Evolutionary conservation across 805 yeast genomes (phyloP).

Genomic region (Tetrapisispora iriomotensis): DNA sequence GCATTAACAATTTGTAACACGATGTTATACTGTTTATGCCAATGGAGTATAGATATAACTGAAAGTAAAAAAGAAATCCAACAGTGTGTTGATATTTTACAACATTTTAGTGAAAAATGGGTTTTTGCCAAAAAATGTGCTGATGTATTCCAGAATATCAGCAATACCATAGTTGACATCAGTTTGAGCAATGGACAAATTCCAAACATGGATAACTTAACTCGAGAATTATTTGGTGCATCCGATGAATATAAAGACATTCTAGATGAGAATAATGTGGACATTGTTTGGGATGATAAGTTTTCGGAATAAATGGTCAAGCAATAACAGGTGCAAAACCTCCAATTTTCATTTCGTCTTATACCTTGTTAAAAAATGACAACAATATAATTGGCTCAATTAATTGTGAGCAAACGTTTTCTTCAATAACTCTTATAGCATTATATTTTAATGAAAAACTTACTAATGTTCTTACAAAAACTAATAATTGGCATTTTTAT

Average conservation of each 20-base stretch:
- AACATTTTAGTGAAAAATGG: conserved; percentile 40
- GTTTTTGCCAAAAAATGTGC: conserved; percentile 37
- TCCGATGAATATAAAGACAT: conserved; percentile 38
- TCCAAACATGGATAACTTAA: conserved; percentile 33
- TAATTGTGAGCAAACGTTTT: no score
- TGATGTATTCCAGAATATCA: conserved; percentile 35
- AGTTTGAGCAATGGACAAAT: conserved; percentile 31
- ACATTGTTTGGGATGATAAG: conserved; percentile 35
- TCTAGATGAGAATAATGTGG: conserved; percentile 38
- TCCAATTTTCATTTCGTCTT: no score
- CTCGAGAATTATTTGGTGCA: conserved; percentile 36
- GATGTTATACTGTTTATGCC: conserved; percentile 37
- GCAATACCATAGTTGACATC: conserved; percentile 38
- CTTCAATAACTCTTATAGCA: no score
- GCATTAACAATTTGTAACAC: conserved; percentile 40
- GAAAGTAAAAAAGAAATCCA: conserved; percentile 39
- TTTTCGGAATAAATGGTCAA: conserved; percentile 6
- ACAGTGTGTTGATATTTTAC: conserved; percentile 37
- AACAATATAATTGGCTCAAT: no score
- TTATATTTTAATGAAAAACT: no score
- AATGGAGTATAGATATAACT: conserved; percentile 37
- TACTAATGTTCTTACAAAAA: no score
- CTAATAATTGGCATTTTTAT: no score
- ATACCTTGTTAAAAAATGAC: no score
- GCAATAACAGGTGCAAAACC: no score